Percentiles rank a stretch among this genome's conserved stretches.
Evolutionary conservation across 1,284 basidiomycete species (phyloP).

Genomic region (Melampsora larici-populina): DNA sequence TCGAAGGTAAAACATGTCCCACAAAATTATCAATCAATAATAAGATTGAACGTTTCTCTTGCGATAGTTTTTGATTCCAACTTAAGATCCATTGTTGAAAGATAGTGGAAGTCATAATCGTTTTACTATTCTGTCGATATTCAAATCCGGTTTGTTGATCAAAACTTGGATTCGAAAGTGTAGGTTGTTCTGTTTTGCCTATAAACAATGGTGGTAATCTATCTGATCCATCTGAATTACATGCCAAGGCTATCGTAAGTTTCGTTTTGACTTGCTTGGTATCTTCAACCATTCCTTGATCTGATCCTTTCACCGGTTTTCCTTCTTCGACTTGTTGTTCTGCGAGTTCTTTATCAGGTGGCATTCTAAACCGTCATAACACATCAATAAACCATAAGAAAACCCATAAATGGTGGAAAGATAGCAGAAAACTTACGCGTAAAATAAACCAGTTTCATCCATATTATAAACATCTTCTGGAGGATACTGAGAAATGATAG

Average conservation of each 20-base stretch:
- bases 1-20: neutral
- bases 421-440: neutral
- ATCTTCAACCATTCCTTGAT: too few species aligned
- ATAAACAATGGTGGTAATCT: conserved; percentile 13
- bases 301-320: too few species aligned
- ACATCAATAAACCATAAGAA: neutral
- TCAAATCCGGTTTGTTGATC: neutral
- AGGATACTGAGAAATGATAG: neutral
- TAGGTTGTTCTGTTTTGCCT: conserved; percentile 1
- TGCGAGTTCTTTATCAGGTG: conserved; percentile 30
- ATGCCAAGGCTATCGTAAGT: conserved; percentile 6
- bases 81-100: conserved; percentile 22
- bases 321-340: neutral
- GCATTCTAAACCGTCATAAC: conserved; percentile 15
- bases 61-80: neutral
- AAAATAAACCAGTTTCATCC: conserved; percentile 20
- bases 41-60: neutral
- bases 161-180: neutral
- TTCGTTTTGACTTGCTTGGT: conserved; percentile 7
- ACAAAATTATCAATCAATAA: conserved; percentile 10
- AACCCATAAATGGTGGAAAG: neutral
- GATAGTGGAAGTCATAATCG: conserved; percentile 1
- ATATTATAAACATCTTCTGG: conserved; percentile 7
- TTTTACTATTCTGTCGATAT: conserved; percentile 11
- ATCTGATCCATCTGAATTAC: conserved; percentile 10